Percentiles rank a stretch among this genome's conserved stretches.
These are phyloP conservation scores for Halteria grandinella DNA, from an alignment of 73 alveolate genomes.

Conservation along the genomic window DNA sequence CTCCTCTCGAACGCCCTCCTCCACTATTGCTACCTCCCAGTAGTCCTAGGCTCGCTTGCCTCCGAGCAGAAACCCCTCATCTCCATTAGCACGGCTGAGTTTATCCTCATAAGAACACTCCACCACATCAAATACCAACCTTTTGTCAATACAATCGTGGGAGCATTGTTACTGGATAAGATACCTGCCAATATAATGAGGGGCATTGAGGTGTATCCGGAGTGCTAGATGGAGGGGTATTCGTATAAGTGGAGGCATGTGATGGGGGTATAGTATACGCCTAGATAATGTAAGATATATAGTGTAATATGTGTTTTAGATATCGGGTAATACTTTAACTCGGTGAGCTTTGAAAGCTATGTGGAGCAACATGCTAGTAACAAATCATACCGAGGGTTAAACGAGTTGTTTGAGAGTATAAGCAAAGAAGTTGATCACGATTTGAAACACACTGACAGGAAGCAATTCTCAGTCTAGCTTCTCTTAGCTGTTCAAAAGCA, in stretches of 20 bases:
- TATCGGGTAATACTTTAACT: too few species aligned
- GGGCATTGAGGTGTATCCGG: constrained; percentile 15
- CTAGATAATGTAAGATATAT: too few species aligned
- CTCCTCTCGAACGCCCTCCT: constrained; percentile 43
- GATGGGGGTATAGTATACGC: too few species aligned
- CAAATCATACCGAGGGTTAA: too few species aligned
- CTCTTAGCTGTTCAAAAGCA: too few species aligned
- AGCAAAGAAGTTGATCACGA: too few species aligned
- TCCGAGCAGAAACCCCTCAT: constrained; percentile 41
- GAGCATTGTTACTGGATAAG: background rate
- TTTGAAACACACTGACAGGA: too few species aligned
- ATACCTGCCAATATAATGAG: constrained; percentile 1
- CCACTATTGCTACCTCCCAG: constrained; percentile 56
- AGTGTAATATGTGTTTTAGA: too few species aligned
- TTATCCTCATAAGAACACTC: constrained; percentile 34
- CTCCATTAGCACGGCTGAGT: constrained; percentile 29
- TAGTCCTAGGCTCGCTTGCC: constrained; percentile 50
- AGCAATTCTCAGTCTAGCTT: too few species aligned
- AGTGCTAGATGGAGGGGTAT: background rate
- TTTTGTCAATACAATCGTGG: constrained; percentile 30
- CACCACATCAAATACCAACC: constrained; percentile 29
- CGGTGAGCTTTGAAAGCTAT: too few species aligned
- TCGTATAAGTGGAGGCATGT: constrained; percentile 35
- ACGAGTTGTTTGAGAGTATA: too few species aligned
- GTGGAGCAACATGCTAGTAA: too few species aligned